Percentiles rank a stretch among this genome's conserved stretches.
Evolutionary conservation across 116 monocot genomes (phyloP).

Genomic region (Thalassia testudinum): DNA sequence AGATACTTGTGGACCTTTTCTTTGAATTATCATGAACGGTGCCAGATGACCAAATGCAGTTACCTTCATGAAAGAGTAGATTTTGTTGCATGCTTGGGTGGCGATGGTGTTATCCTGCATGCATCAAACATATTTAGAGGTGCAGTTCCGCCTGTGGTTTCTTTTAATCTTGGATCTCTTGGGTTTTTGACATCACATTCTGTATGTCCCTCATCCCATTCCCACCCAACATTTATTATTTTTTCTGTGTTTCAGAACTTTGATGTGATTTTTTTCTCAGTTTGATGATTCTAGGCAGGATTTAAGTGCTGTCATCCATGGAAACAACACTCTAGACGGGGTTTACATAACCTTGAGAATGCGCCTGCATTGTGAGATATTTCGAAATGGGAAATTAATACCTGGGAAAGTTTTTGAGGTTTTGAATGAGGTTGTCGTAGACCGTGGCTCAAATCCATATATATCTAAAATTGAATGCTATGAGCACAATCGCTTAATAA

Average conservation of each 20-base stretch:
- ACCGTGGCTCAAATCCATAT: slow-evolving; percentile 95
- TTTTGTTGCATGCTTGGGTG: slow-evolving; percentile 92
- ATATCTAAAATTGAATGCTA: slow-evolving; percentile 98
- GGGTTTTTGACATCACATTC: slow-evolving; percentile 92
- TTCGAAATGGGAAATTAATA: slow-evolving; percentile 74
- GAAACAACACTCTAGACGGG: slow-evolving; percentile 80
- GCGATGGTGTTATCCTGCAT: slow-evolving; percentile 97
- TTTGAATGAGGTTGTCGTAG: slow-evolving; percentile 94
- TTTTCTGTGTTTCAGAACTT: neutral
- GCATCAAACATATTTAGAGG: slow-evolving; percentile 92
- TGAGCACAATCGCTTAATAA: slow-evolving; percentile 84
- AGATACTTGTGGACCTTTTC: too few relatives aligned
- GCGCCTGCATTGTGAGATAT: slow-evolving; percentile 84
- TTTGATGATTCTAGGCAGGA: slow-evolving; percentile 68
- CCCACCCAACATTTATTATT: neutral
- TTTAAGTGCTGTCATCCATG: slow-evolving; percentile 82
- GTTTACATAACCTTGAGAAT: slow-evolving; percentile 96
- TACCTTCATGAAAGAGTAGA: slow-evolving; percentile 99
- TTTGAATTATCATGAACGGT: too few relatives aligned
- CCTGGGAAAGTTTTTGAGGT: slow-evolving; percentile 95
- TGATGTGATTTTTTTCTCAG: slow-evolving; percentile 15
- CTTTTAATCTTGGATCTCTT: slow-evolving; percentile 97
- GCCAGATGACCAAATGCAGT: slow-evolving; percentile 53
- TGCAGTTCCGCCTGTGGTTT: slow-evolving; percentile 96
- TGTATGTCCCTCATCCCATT: slow-evolving; percentile 25